These are phyloP conservation scores for Symbiodinium natans DNA, from an alignment of 73 alveolate species.

Conservation along the genomic window DNA sequence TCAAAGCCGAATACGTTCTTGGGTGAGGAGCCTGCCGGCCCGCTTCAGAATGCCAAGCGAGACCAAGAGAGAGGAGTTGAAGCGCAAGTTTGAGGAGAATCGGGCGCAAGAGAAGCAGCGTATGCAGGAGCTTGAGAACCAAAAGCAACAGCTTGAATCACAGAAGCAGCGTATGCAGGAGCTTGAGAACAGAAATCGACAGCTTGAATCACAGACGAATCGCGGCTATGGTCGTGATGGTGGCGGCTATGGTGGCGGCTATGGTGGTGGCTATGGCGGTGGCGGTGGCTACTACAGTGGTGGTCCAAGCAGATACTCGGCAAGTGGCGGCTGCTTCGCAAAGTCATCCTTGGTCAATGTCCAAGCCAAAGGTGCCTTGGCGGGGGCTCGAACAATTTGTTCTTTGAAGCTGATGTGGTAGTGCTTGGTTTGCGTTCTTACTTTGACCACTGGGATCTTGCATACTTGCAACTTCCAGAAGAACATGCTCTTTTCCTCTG, in stretches of 20 bases:
- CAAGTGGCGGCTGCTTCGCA: constrained; percentile 15
- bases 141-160: neutral
- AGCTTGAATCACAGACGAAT: neutral
- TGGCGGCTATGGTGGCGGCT: too few relatives aligned
- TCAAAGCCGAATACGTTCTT: neutral
- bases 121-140: neutral
- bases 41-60: constrained; percentile 8
- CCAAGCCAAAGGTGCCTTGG: neutral
- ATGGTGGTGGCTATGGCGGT: too few relatives aligned
- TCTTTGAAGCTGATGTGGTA: too few relatives aligned
- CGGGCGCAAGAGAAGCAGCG: neutral
- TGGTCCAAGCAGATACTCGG: neutral
- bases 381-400: neutral
- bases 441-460: too few relatives aligned
- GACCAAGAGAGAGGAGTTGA: constrained; percentile 29
- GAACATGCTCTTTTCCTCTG: too few relatives aligned
- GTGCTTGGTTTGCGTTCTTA: too few relatives aligned
- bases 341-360: constrained; percentile 12
- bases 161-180: neutral
- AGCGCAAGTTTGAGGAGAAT: constrained; percentile 26
- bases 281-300: neutral
- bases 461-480: too few relatives aligned
- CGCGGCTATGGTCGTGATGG: too few relatives aligned
- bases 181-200: neutral
- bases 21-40: constrained; percentile 3